These are phyloP conservation scores for Limnomonas spitsbergensis DNA, from an alignment of 139 green algal genomes.

Conservation along the genomic window DNA sequence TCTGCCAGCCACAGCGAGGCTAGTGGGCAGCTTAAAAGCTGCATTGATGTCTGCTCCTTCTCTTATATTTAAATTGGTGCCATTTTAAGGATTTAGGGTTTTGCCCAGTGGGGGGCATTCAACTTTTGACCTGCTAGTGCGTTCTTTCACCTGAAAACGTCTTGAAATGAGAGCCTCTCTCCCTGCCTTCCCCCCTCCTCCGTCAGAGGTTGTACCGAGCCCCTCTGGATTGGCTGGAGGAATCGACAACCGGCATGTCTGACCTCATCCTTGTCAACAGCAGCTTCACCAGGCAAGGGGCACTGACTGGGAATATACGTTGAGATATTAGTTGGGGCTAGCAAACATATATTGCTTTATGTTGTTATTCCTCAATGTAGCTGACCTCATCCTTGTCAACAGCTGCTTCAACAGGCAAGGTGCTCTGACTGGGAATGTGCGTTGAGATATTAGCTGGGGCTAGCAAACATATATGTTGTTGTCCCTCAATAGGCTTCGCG, in stretches of 20 bases:
- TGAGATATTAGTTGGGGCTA: slow-evolving; percentile 62
- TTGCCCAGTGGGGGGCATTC: no score
- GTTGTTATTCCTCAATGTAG: neutral
- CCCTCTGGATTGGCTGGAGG: slow-evolving; percentile 1
- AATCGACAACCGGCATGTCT: slow-evolving; percentile 67
- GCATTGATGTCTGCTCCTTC: no score
- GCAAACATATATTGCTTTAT: neutral
- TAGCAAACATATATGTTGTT: neutral
- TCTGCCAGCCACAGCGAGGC: no score
- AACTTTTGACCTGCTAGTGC: no score
- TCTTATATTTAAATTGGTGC: no score
- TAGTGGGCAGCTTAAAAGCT: no score
- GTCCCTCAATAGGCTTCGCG: neutral
- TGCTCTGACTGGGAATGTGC: slow-evolving; percentile 78
- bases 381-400: slow-evolving; percentile 88
- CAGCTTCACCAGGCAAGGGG: slow-evolving; percentile 76
- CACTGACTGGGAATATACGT: slow-evolving; percentile 75
- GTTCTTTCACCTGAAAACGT: no score
- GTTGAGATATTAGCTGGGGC: slow-evolving; percentile 64
- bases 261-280: slow-evolving; percentile 90
- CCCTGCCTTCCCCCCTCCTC: no score
- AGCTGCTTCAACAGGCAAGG: slow-evolving; percentile 79
- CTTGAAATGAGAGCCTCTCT: no score
- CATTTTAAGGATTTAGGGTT: no score
- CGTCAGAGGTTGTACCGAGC: neutral